These are phyloP conservation scores for Brassica napus DNA, from an alignment of 345 rosid species.

Conservation along the genomic window Da-Ae NC_063450.1:54161001-54161500, in stretches of 20 bases:
- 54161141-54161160: background rate
- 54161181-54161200: background rate
- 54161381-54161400: background rate
- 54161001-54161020: conserved; percentile 17
- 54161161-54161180: background rate
- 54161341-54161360: conserved; percentile 32
- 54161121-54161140: background rate
- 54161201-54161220: conserved; percentile 1
- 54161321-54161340: background rate
- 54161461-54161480: conserved; percentile 10
- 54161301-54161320: conserved; percentile 11
- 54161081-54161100: background rate
- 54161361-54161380: conserved; percentile 31
- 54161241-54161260: conserved; percentile 27
- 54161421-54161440: conserved; percentile 24
- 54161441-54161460: conserved; percentile 34
- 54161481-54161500: conserved; percentile 28
- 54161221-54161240: conserved; percentile 25
- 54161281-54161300: background rate
- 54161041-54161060: conserved; percentile 7
- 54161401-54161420: conserved; percentile 21
- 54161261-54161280: conserved; percentile 19
- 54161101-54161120: background rate
- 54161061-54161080: background rate
- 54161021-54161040: background rate